Conservation (phyloP, 495 filamentous ascomycete species). For the Hypoxylon cercidicola region DNA sequence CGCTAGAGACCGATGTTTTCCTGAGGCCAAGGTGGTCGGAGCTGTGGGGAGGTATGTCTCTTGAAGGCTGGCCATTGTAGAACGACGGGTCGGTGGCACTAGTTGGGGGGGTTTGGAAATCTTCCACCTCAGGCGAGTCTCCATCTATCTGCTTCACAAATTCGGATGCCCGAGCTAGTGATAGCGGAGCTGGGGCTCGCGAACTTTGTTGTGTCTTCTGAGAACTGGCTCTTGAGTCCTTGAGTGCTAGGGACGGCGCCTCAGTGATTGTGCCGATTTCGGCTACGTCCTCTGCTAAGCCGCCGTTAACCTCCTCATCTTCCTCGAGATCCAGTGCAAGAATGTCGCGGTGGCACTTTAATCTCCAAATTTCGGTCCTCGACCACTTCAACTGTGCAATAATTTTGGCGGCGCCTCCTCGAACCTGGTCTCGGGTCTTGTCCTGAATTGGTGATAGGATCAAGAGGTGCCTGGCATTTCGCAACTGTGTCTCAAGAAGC, state of each 20-base stretch:
- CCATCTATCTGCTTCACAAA: conserved; percentile 44
- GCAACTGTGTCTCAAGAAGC: conserved; percentile 80
- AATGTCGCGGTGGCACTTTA: conserved; percentile 91
- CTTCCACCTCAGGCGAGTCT: conserved; percentile 52
- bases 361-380: conserved; percentile 90
- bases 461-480: conserved; percentile 92
- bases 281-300: conserved; percentile 40
- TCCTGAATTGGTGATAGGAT: conserved; percentile 88
- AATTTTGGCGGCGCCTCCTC: conserved; percentile 84
- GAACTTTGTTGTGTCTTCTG: conserved; percentile 40
- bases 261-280: conserved; percentile 31
- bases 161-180: conserved; percentile 45
- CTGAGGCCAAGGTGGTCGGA: conserved; percentile 47
- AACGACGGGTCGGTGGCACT: conserved; percentile 57
- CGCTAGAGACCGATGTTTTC: conserved; percentile 56
- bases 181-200: conserved; percentile 44
- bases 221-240: conserved; percentile 45
- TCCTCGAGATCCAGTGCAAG: conserved; percentile 85
- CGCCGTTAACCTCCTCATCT: conserved; percentile 61
- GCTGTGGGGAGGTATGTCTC: conserved; percentile 63
- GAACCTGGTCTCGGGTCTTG: conserved; percentile 84
- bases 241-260: conserved; percentile 34
- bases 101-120: conserved; percentile 59
- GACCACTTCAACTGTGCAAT: conserved; percentile 93
- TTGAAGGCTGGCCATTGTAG: conserved; percentile 60